Base-by-base conservation (phyloP, 495 filamentous ascomycete species). In the Tuber umbilicatum region DNA sequence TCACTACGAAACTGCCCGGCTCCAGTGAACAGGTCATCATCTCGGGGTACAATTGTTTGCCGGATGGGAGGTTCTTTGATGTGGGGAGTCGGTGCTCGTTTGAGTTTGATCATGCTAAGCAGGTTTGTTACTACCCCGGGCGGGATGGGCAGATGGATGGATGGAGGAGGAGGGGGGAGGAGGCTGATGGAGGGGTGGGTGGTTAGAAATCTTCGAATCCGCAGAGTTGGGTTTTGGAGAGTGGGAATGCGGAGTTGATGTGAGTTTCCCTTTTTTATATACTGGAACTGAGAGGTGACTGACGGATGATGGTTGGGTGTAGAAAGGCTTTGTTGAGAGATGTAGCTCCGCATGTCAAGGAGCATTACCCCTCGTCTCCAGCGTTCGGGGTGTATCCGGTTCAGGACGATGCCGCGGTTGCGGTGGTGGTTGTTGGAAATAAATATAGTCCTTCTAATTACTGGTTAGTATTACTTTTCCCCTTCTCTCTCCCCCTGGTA, bases 371-470 rank as follows among this genome's bases (percentile, higher is more conserved):
- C 2, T 90, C 87, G 78, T 69, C 73, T 70, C 91, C 90, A 71
- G 90, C 91, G 17, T 90, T 91, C 78, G 92, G 93, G 80, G 91
- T 92, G 40, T 95, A 92, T 81, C 91, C 94, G 41, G 90, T 89
- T 76, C 89, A 92, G 76, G 86, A 91, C 80, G 91, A 94, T 84
- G 87, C 89, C 35, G 87, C 89, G 73, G 83, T 98, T 35, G 93
- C 94, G 55, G 87, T 97, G 79, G 83, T 95, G 72, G 87, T 97
- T 70, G 93, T 97, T 55, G 91, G 95, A 43, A 97, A 94, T 86
- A 97, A 97, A 81, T 98, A 98, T 87, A 95, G 92, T 78, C 96
- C 96, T 10, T 92, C 92, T 81, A 99, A 99, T 86, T 98, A 91
- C 87, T 99, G 96, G 94, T 94, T 84, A 16, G 31, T 19, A 27